Base-by-base conservation (phyloP, 169 alveolate species). In the Eimeria maxima region DNA sequence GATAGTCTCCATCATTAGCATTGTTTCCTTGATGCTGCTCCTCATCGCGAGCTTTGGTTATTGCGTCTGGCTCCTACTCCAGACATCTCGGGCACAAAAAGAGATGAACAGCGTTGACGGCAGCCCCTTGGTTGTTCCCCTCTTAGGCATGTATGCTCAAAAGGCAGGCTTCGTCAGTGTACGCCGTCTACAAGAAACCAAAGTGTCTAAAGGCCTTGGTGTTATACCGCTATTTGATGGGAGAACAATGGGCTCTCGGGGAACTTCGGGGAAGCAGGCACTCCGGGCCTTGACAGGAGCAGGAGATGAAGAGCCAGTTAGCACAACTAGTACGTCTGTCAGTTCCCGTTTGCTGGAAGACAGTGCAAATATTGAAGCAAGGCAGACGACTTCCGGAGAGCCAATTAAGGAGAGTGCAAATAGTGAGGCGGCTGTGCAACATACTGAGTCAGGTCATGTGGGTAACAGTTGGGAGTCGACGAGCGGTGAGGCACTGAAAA, bases 21-120 rank as follows among this genome's bases (percentile, higher is more conserved):
- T 27, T 47, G 45, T n/a, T 10, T 24, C 47, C 11, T 50, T 50
- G 55, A 50, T 81, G 90, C 27, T 55, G 27, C 55, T 81, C 27
- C 29, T 81, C 73, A 5, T 81, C 53, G 44, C 90, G 18, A 81
- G 71, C 73, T 50, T 81, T 47, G 73, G 29, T 20, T 81, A 81
- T 45, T 18, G 8, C 3, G 14, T 53, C 27, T 81, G 71, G 74
- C 71, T 81, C 69, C 16, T 81, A 20, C 44, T n/a, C 53, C 90
- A 50, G 90, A 81, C 4, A 18, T 24, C 45, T 33, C 69, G 67
- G 24, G 90, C 90, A 2, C 74, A 81, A 18, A 33, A 50, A 6
- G 90, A 47, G 42, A 81, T n/a, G 71, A 29, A 11, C 44, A 10
- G 29, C 45, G n/a, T 27, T 13, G 45, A n/a, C 29, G 69, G 90